Base-by-base conservation (phyloP, 2,329 filamentous ascomycete genomes). In the Fusarium begoniae region DNA sequence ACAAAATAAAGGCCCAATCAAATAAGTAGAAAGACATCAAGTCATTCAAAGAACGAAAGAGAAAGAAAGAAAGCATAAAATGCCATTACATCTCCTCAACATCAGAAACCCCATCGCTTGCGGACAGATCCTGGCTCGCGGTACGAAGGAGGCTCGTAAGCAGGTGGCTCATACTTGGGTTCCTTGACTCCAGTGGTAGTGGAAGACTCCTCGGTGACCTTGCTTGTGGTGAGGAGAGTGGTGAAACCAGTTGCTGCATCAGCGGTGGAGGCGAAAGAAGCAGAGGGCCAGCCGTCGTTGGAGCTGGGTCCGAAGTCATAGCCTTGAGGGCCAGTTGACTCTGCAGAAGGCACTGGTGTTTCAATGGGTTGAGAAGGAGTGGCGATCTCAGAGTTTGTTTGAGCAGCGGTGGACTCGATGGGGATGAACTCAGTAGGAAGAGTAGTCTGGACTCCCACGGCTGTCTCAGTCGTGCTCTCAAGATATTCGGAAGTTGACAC, bases 191-290 rank as follows among this genome's bases (percentile, higher is more conserved):
- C 65, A 8, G 66, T 59, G 3, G 55, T 61, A 13, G 38, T 48
- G 11, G 62, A 56, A 5, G 66, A 22, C 13, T 43, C 40, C n/a
- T 69, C 54, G 3, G 53, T 55, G 14, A 57, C 56, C 44, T 76
- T 78, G 69, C 73, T 75, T 2, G 74, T 77, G 4, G 77, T 79
- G 4, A 76, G 40, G n/a, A 80, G 28, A 3, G 79, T 80, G 3
- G 78, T 79, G 13, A 72, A 61, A 1, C 70, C 61, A 6, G 43
- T 56, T 4, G 38, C 65, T 4, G 72, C 72, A 12, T 70, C 72
- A 6, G 72, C 72, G 17, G 44, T 62, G 5, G 72, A 73, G 6
- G 44, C 65, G 30, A 67, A 66, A 5, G 61, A 67, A 30, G 40
- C 59, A 4, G 60, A 63, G 11, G 73, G 65, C 72, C 72, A 75